A percentile compares a stretch with the other conserved stretches of the same genome.
phyloP scores from a whole-genome alignment of 257 asterid genomes.

The Paulownia fortunei region DNA sequence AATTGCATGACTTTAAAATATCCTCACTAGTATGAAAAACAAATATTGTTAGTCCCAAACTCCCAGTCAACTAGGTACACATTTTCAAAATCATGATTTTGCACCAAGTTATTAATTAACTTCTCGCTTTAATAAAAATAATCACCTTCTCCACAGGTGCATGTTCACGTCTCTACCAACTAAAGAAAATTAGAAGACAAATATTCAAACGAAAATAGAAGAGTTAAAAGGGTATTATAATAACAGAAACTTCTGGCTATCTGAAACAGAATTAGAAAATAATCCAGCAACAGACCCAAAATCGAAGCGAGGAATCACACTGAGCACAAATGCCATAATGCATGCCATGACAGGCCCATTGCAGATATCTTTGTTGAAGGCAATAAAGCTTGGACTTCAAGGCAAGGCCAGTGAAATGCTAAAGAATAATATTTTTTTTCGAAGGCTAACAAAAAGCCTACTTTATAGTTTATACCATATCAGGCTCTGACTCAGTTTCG shows the following conservation, averaged over 20 bases:
- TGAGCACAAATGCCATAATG: background rate
- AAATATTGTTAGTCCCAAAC: background rate
- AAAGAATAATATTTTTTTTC: background rate
- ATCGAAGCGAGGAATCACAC: background rate
- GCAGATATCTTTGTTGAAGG: constrained; percentile 9
- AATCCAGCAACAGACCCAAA: background rate
- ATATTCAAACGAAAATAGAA: background rate
- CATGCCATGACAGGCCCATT: background rate
- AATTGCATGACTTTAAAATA: background rate
- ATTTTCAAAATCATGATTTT: background rate
- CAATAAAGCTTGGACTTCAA: constrained; percentile 15
- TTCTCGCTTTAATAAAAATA: background rate
- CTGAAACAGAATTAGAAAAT: background rate
- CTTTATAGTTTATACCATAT: background rate
- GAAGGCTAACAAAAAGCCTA: background rate
- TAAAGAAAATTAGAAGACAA: background rate
- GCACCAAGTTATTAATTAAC: background rate
- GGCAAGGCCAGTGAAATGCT: background rate
- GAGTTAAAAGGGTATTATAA: background rate
- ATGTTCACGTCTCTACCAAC: background rate
- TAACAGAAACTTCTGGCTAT: background rate
- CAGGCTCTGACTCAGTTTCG: background rate
- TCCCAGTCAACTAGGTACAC: background rate
- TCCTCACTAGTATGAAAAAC: background rate
- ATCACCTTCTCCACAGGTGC: background rate